Conservation (phyloP, 2,329 filamentous ascomycete species). For the Aspergillus awamori region DNA sequence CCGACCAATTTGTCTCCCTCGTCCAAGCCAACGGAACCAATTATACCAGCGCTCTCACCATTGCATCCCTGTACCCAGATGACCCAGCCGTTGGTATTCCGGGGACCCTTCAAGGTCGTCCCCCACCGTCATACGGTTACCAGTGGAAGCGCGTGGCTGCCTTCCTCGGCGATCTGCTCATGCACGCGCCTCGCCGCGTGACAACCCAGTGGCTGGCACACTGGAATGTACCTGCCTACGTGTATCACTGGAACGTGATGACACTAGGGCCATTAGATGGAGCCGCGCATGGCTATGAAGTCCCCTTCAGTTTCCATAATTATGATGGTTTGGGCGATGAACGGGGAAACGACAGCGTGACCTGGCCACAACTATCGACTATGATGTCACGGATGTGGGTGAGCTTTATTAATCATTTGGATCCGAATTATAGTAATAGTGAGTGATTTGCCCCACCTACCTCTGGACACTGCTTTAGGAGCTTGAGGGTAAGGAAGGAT, state of each 20-base stretch:
- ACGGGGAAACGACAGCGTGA: not conserved
- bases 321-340: slow-evolving; percentile 5
- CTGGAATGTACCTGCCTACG: slow-evolving; percentile 13
- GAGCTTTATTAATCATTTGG: slow-evolving; percentile 13
- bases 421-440: slow-evolving; percentile 9
- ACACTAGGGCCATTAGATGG: slow-evolving; percentile 15
- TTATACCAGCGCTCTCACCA: not conserved
- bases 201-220: slow-evolving; percentile 14
- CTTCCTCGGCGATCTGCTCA: slow-evolving; percentile 17
- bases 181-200: slow-evolving; percentile 17
- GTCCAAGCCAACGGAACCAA: not conserved
- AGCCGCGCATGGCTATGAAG: slow-evolving; percentile 14
- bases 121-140: slow-evolving; percentile 13
- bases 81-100: slow-evolving; percentile 3
- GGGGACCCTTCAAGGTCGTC: slow-evolving; percentile 5
- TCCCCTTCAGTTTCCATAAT: slow-evolving; percentile 15
- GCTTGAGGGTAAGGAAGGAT: not conserved
- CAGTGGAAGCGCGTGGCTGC: slow-evolving; percentile 15
- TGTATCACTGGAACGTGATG: slow-evolving; percentile 17
- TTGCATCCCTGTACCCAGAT: slow-evolving; percentile 7
- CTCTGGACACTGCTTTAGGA: not conserved
- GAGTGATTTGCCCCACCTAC: not conserved
- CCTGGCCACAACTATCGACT: not conserved
- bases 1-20: slow-evolving; percentile 1
- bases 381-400: slow-evolving; percentile 18